Evolutionary conservation across 2,329 filamentous ascomycete genomes (phyloP), one percentile per base, ranked within the genome.

Genomic region (Hortaea werneckii): DNA sequence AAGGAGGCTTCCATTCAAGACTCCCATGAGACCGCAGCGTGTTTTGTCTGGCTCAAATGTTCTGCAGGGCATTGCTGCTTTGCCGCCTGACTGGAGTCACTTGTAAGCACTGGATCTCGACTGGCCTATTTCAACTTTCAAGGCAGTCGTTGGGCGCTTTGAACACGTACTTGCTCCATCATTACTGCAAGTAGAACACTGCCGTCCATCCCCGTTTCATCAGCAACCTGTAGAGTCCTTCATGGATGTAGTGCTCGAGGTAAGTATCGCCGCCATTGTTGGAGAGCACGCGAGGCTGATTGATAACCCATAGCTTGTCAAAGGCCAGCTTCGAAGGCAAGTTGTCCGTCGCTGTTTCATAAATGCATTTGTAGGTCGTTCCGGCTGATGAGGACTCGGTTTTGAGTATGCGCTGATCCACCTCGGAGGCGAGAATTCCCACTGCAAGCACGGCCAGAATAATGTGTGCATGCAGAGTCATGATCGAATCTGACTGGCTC

Each of bases 11-110:
- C 52, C 53, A 28, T 52, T 46, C 6, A 38, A 38, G 9, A 43
- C 47, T 30, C 53, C 48, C 47, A 55, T 48, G n/a, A 58, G 27
- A 12, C 55, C 56, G 40, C 54, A 57, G 27, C 45, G 45, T 35
- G 12, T 45, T 9, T 28, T 4, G 26, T 29, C 41, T 28, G 9
- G 28, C 37, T 28, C 30, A 42, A 39, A 38, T 6, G 37, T 46
- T 45, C 6, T 52, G 46, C 54, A 58, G 12, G 42, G 46, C 8
- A 44, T 43, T 8, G 37, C 27, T 10, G 52, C 54, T 26, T 38
- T 29, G 29, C 55, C 56, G 27, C 38, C 38, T 6, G 51, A 52
- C 43, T 53, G n/a, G 5, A 12, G 20, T 20, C 20, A 20, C 20
- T 20, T 20, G 20, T 20, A 20, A 20, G 20, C 20, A 20, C 20